Base-by-base conservation (phyloP, 2,329 filamentous ascomycete species). In the Fusarium sp. region DNA sequence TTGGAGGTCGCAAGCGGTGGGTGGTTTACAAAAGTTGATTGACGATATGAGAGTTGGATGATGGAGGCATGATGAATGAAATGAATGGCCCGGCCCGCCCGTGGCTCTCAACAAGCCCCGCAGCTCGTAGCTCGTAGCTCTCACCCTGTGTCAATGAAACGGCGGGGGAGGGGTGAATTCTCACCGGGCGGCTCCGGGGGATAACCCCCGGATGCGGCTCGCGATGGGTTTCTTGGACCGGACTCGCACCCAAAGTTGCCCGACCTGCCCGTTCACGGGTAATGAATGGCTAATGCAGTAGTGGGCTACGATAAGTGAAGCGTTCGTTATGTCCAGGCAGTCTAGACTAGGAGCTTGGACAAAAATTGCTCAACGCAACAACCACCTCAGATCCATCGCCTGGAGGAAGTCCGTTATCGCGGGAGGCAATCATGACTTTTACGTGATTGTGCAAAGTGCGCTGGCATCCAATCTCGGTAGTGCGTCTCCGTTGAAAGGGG, bases 1-100 rank as follows among this genome's bases (percentile, higher is more conserved):
- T 71, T 70, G 56, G 55, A 53, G 44, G 48, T 72, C 65, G 67
- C 62, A 72, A 62, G 71, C 55, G 47, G 48, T 74, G 69, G 71
- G 64, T 73, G 67, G 71, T 56, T 71, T 44, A 56, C 44, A 52
- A 44, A 33, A 37, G 28, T 32, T 17, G 35, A 37, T n/a, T 15
- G 22, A 19, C 20, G 35, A 48, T 47, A 22, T 30, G 46, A 41
- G 43, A 35, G 55, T 33, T 49, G 45, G 40, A 68, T 56, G 50
- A 65, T 65, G 53, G 40, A 67, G 48, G 40, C 39, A 61, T 49
- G 49, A 54, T 55, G 55, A 53, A 62, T 49, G 49, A 59, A 59
- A 43, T 54, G 9, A 47, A 63, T 67, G 66, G 66, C 56, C 63
- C 48, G 61, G 62, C 62, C 62, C 62, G 66, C 37, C 62, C 67